Percentiles rank a stretch among this genome's conserved stretches.
These are phyloP conservation scores for Mycosarcoma maydis DNA, from an alignment of 1,284 basidiomycete species.

Conservation along the genomic window DNA sequence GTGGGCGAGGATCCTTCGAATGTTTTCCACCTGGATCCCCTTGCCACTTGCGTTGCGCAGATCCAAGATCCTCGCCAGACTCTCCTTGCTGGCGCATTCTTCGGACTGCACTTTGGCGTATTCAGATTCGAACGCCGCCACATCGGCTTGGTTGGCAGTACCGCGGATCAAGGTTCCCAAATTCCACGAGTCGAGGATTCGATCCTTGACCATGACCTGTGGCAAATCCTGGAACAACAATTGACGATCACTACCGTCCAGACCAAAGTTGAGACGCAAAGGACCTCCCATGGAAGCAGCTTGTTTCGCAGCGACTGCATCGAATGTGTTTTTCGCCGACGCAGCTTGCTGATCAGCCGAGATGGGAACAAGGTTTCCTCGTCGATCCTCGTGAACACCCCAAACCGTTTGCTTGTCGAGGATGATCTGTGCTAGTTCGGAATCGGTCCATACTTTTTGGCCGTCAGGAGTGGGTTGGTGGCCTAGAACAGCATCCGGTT, in stretches of 20 bases:
- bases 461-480: slow-evolving; percentile 69
- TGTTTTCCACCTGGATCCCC: slow-evolving; percentile 86
- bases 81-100: slow-evolving; percentile 74
- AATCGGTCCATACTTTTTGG: slow-evolving; percentile 50
- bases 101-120: slow-evolving; percentile 54
- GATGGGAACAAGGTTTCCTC: slow-evolving; percentile 54
- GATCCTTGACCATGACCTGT: slow-evolving; percentile 61
- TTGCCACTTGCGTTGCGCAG: slow-evolving; percentile 84
- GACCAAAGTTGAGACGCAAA: slow-evolving; percentile 60
- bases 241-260: slow-evolving; percentile 47
- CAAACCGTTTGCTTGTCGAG: slow-evolving; percentile 61
- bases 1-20: slow-evolving; percentile 78
- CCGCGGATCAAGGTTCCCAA: slow-evolving; percentile 39
- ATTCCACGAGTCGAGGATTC: slow-evolving; percentile 52
- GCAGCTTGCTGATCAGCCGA: slow-evolving; percentile 1
- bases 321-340: slow-evolving; percentile 7
- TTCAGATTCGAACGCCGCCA: slow-evolving; percentile 45
- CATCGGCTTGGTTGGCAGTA: slow-evolving; percentile 44
- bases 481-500: slow-evolving; percentile 79
- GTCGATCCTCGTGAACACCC: slow-evolving; percentile 60
- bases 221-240: slow-evolving; percentile 62
- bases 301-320: slow-evolving; percentile 3
- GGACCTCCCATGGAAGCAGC: slow-evolving; percentile 50
- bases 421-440: slow-evolving; percentile 57
- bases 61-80: slow-evolving; percentile 79